These are phyloP conservation scores for Volvox reticuliferus DNA, from an alignment of 139 green algal species.

Conservation along the genomic window DNA sequence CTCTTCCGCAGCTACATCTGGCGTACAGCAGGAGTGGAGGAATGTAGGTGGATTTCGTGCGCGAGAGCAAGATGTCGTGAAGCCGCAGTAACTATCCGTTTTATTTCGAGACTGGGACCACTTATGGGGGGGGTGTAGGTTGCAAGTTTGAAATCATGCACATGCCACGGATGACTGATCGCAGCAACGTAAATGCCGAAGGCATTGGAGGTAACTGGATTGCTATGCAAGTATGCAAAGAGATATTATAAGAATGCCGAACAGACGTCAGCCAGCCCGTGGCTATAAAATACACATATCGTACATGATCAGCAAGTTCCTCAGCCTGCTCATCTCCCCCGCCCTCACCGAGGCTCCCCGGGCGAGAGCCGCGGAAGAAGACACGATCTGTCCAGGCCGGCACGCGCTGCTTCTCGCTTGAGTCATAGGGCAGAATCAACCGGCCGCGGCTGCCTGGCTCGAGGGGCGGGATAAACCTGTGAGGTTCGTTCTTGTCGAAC, in stretches of 20 bases:
- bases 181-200: too few relatives aligned
- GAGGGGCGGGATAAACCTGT: background rate
- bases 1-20: conserved; percentile 40
- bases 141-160: too few relatives aligned
- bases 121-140: too few relatives aligned
- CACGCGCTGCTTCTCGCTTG: conserved; percentile 87
- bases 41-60: background rate
- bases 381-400: conserved; percentile 95
- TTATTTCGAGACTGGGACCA: too few relatives aligned
- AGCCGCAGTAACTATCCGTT: too few relatives aligned
- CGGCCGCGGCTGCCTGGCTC: background rate
- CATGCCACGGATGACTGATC: too few relatives aligned
- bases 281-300: too few relatives aligned
- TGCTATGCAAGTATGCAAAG: too few relatives aligned
- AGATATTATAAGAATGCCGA: too few relatives aligned
- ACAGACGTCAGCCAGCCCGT: too few relatives aligned
- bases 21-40: background rate
- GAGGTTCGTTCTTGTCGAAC: conserved; percentile 80
- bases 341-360: background rate
- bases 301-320: background rate
- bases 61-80: too few relatives aligned
- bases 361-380: conserved; percentile 82
- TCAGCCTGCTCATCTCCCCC: background rate
- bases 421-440: conserved; percentile 55
- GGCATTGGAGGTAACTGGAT: too few relatives aligned